Evolutionary conservation across 768 basidiomycete species (phyloP), one percentile per base, ranked within the genome.

Genomic region (Suillus lakei): DNA sequence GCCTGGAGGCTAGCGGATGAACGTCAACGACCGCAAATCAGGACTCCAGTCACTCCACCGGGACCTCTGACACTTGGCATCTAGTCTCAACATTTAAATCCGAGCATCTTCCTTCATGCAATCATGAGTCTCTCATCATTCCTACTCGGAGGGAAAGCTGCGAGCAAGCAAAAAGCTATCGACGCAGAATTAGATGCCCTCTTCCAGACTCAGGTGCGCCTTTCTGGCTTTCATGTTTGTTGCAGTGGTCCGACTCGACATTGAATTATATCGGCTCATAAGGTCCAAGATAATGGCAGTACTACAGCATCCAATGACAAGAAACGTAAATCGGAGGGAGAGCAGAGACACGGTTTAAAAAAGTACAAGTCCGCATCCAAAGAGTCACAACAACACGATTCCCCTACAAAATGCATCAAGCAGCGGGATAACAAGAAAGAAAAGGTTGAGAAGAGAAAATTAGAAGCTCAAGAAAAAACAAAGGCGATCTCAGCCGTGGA

Each of bases 131-230:
- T 89, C 28, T 79, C 87, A 23, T 83, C 86, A 1, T 74, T 89
- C 54, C 81, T 90, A 0, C 74, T 88, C 21, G 70, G 72, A n/a
- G 43, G 68, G 41, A 69, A 67, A 41, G 60, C 69, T 30, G 77
- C 81, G 38, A 74, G 76, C 13, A 81, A 77, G 56, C 76, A 73
- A 8, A 80, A 79, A 58, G 73, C 72, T 7, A 77, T 89, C 39
- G 91, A 92, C 70, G 76, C 76, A 4, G 90, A 89, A 54, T 80
- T 93, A 10, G 89, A 91, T 70, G 81, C 83, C 30, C 70, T 93
- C 34, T 91, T 93, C 72, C 81, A 81, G 36, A 72, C 82, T 43
- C 82, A 84, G 66, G 88, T 88, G 66, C 68, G 85, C 74, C 48
- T n/a, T 8, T 2, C 16, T 16, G 26, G 16, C 26, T 9, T 48